These are phyloP conservation scores for Acanthamoeba divionensis DNA, from an alignment of 208 protist species.

Conservation along the genomic window DNA sequence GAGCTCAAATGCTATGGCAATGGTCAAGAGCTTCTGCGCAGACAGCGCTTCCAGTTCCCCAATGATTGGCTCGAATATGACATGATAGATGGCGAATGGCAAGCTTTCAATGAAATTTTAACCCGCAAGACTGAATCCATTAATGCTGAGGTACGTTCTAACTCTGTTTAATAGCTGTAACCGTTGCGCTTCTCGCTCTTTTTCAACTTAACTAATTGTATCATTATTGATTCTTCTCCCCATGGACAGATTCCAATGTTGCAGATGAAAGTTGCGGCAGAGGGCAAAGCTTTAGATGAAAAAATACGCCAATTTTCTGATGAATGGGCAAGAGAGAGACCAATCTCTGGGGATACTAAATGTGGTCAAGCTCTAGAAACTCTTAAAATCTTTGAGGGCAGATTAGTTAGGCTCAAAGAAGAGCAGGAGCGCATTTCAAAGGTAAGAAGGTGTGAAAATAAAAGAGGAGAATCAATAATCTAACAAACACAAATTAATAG, in stretches of 20 bases:
- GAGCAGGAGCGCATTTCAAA: conserved; percentile 10
- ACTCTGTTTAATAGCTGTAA: background rate
- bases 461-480: too few relatives aligned
- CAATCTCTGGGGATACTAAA: conserved; percentile 64
- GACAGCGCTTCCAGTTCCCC: conserved; percentile 89
- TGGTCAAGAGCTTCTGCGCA: conserved; percentile 83
- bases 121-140: conserved; percentile 87
- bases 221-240: background rate
- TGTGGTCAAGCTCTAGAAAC: conserved; percentile 79
- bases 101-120: conserved; percentile 90
- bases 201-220: background rate
- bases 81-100: conserved; percentile 90
- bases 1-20: conserved; percentile 36
- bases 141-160: conserved; percentile 63
- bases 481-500: background rate
- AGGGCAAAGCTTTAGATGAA: conserved; percentile 61
- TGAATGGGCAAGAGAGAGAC: conserved; percentile 75
- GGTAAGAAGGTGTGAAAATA: background rate
- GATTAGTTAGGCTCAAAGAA: conserved; percentile 66
- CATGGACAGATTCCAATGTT: conserved; percentile 52
- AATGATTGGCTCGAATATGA: conserved; percentile 89
- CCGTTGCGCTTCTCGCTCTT: background rate
- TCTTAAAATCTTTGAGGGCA: conserved; percentile 79
- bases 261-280: conserved; percentile 67
- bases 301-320: conserved; percentile 63